Evolutionary conservation across 352 stramenopile genomes (phyloP).

Genomic region (Phytophthora tentaculata): DNA sequence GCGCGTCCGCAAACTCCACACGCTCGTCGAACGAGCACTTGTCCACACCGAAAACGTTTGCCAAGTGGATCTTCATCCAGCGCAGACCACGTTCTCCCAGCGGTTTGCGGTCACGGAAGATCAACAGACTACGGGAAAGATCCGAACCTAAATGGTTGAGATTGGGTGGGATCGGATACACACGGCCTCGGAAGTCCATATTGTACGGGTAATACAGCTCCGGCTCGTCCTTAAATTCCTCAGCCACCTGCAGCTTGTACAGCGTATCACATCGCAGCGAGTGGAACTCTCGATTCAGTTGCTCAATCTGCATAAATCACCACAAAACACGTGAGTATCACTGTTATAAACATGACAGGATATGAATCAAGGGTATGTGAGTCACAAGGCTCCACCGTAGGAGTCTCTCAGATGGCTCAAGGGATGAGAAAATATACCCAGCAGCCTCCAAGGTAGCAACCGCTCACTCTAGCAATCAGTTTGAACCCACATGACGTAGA

Average conservation of each 20-base stretch:
- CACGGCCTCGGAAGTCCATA: constrained; percentile 98
- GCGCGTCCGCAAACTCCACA: constrained; percentile 93
- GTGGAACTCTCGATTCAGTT: constrained; percentile 91
- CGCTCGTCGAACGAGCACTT: constrained; percentile 98
- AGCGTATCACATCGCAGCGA: constrained; percentile 95
- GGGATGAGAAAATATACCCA: constrained; percentile 11
- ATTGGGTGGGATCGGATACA: constrained; percentile 98
- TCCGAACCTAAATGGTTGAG: constrained; percentile 99
- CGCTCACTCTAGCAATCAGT: constrained; percentile 79
- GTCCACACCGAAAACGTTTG: constrained; percentile 87
- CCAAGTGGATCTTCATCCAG: constrained; percentile 99
- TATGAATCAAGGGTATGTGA: constrained; percentile 30
- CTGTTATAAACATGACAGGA: not conserved
- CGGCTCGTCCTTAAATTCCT: constrained; percentile 96
- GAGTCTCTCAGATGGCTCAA: constrained; percentile 30
- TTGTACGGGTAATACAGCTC: constrained; percentile 99
- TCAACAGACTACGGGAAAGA: constrained; percentile 96
- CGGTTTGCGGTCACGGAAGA: constrained; percentile 95
- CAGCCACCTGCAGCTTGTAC: constrained; percentile 96
- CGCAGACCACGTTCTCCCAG: constrained; percentile 95
- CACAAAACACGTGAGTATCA: constrained; percentile 19
- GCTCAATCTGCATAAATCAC: constrained; percentile 60
- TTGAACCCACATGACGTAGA: constrained; percentile 81
- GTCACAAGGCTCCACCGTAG: constrained; percentile 36
- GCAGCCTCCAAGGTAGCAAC: constrained; percentile 45